phyloP scores from a whole-genome alignment of 495 filamentous ascomycete genomes.

The Neurospora sp. region DNA sequence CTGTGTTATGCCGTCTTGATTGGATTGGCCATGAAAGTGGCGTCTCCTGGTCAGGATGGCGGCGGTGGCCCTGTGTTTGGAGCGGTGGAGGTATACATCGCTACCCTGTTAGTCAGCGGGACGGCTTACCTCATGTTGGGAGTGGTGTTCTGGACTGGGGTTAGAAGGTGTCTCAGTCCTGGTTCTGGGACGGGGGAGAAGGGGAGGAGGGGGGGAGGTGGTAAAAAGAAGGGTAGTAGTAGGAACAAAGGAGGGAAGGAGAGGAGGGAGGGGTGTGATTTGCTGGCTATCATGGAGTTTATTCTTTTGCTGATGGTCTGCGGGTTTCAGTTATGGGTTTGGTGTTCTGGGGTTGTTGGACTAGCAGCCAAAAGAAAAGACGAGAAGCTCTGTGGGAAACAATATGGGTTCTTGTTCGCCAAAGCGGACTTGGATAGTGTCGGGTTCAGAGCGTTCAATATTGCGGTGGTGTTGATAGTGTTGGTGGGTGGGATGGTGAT shows the following conservation, averaged over 20 bases:
- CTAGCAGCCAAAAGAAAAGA: not conserved
- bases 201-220: not conserved
- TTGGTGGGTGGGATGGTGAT: slow-evolving; percentile 7
- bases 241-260: too few species aligned
- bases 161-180: not conserved
- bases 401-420: slow-evolving; percentile 19
- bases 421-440: slow-evolving; percentile 8
- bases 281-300: slow-evolving; percentile 1
- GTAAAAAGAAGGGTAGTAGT: too few species aligned
- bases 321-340: slow-evolving; percentile 32
- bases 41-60: not conserved
- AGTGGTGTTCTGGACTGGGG: not conserved
- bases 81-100: slow-evolving; percentile 23
- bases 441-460: slow-evolving; percentile 16
- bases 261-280: not conserved
- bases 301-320: slow-evolving; percentile 18
- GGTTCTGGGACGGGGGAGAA: not conserved
- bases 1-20: slow-evolving; percentile 14
- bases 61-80: not conserved
- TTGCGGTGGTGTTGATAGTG: slow-evolving; percentile 10
- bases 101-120: slow-evolving; percentile 19
- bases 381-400: slow-evolving; percentile 1
- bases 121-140: not conserved
- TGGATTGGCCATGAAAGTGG: slow-evolving; percentile 3
- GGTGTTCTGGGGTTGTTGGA: slow-evolving; percentile 12